Percentiles rank a stretch among this genome's conserved stretches.
Evolutionary conservation across 345 rosid species (phyloP).

Genomic region (Brassica nigra): DNA sequence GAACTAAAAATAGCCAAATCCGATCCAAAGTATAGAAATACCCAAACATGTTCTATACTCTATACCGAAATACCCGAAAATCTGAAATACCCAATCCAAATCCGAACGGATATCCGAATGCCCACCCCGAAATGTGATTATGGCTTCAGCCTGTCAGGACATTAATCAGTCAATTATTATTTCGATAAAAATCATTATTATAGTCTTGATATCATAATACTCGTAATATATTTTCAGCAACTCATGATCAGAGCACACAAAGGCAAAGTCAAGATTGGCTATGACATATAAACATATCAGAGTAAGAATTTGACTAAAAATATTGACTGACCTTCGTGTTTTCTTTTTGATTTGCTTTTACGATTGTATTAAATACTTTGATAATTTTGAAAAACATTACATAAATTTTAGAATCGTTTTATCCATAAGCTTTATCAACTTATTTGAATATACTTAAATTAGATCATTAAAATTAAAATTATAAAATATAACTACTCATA

Average conservation of each 20-base stretch:
- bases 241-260: not conserved
- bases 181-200: not conserved
- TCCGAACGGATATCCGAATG: too few relatives aligned
- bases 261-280: slow-evolving; percentile 38
- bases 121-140: too few relatives aligned
- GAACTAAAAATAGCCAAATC: too few relatives aligned
- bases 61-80: too few relatives aligned
- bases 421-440: not conserved
- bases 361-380: not conserved
- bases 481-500: not conserved
- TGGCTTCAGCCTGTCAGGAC: not conserved
- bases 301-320: slow-evolving; percentile 35
- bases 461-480: not conserved
- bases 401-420: not conserved
- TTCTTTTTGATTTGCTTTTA: not conserved
- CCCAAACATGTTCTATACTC: too few relatives aligned
- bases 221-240: not conserved
- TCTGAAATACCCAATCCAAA: too few relatives aligned
- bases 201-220: not conserved
- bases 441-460: not conserved
- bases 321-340: slow-evolving; percentile 16
- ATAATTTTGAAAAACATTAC: not conserved
- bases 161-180: not conserved
- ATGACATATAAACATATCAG: slow-evolving; percentile 11
- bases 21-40: too few relatives aligned